Conservation (phyloP, 2,329 filamentous ascomycete species). For the Chaetomium globosum region DNA sequence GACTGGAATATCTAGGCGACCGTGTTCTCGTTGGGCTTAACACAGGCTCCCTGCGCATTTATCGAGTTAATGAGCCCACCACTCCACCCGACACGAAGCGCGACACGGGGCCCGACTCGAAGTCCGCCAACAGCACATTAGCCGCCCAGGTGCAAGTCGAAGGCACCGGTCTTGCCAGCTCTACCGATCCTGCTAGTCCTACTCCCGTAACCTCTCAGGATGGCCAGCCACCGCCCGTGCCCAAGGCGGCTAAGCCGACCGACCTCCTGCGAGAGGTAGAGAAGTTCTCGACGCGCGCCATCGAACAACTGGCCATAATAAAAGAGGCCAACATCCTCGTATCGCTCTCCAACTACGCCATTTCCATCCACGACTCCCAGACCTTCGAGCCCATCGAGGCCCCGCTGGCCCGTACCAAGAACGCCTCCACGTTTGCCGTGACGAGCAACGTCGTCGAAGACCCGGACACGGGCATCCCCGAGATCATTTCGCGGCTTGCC, state of each 20-base stretch:
- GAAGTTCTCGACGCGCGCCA: constrained; percentile 84
- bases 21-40: constrained; percentile 89
- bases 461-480: constrained; percentile 79
- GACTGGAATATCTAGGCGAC: constrained; percentile 62
- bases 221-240: constrained; percentile 36
- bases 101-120: constrained; percentile 32
- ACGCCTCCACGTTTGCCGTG: constrained; percentile 86
- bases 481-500: constrained; percentile 87
- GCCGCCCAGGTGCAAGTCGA: constrained; percentile 30
- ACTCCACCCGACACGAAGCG: constrained; percentile 34
- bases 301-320: constrained; percentile 93
- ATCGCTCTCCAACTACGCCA: constrained; percentile 84
- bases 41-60: constrained; percentile 84
- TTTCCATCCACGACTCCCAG: constrained; percentile 87
- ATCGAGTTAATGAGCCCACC: constrained; percentile 75
- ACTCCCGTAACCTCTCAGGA: constrained; percentile 30
- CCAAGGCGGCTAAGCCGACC: constrained; percentile 57
- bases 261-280: constrained; percentile 90
- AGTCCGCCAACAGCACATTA: constrained; percentile 39
- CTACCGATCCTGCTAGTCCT: constrained; percentile 13
- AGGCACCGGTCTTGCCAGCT: constrained; percentile 14
- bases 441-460: constrained; percentile 97
- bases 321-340: constrained; percentile 92
- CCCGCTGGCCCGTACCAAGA: constrained; percentile 75
- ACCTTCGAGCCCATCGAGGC: constrained; percentile 81